phyloP scores from a whole-genome alignment of 1,284 basidiomycete genomes.

The Volvariella volvacea region DNA sequence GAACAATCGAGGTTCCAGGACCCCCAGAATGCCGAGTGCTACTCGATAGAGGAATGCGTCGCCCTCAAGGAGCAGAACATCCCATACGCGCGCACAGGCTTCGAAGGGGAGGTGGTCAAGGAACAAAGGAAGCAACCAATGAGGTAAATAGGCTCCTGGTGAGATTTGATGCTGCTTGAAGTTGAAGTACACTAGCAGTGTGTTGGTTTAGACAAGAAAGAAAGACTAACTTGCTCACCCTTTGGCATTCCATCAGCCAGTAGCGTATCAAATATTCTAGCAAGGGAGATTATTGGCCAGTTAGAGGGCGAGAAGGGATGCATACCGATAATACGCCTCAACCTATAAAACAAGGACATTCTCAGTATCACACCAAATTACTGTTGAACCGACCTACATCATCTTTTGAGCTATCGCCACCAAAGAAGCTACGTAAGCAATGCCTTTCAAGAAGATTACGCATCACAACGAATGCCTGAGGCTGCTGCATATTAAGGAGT shows the following conservation, averaged over 20 bases:
- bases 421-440: conserved; percentile 83
- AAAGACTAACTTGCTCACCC: conserved; percentile 39
- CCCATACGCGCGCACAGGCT: conserved; percentile 84
- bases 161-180: conserved; percentile 90
- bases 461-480: conserved; percentile 81
- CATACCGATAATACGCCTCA: conserved; percentile 65
- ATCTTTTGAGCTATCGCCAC: conserved; percentile 58
- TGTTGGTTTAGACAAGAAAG: conserved; percentile 2
- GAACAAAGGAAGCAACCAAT: conserved; percentile 81
- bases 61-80: conserved; percentile 83
- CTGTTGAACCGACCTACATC: conserved; percentile 55
- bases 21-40: conserved; percentile 76
- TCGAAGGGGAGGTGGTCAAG: conserved; percentile 86
- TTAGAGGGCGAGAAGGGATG: conserved; percentile 3
- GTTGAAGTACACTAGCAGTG: conserved; percentile 77
- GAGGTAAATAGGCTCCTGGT: conserved; percentile 68
- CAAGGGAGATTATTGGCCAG: conserved; percentile 13
- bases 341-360: conserved; percentile 41
- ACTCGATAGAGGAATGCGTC: conserved; percentile 83
- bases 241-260: conserved; percentile 93
- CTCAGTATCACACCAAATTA: conserved; percentile 5
- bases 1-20: conserved; percentile 82
- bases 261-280: conserved; percentile 87
- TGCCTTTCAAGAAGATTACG: conserved; percentile 86
- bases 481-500: conserved; percentile 77